Base-by-base conservation (phyloP, 352 stramenopile genomes). In the Phytophthora multivora region DNA sequence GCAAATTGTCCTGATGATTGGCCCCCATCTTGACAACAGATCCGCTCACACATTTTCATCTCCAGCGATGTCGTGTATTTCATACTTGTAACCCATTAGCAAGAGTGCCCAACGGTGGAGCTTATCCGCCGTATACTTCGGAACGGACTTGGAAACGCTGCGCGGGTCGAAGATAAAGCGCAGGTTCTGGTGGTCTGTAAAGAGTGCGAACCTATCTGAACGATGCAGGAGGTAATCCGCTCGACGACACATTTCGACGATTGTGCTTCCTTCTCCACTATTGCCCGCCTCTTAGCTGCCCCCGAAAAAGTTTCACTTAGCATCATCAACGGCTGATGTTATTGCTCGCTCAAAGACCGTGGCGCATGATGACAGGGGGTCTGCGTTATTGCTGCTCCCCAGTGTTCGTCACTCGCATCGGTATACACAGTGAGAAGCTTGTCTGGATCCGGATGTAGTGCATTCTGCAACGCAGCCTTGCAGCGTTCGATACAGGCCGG, bases 41-140 rank as follows among this genome's bases (percentile, higher is more conserved):
- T 63, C 46, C 0, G 28, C 51, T 38, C 51, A 68, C 2, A 68
- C 28, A 7, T 68, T 68, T 0, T 35, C 28, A 0, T 51, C 42
- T 1, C 52, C 59, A 5, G 51, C 25, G 26, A 67, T 62, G 25
- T 68, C 51, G 6, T 65, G 25, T 16, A 75, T 68, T 0, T 59
- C 36, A 28, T 68, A 66, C 4, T 43, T 41, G 18, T 59, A 21
- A 0, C 21, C 7, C 26, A 51, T 51, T 1, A 51, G 11, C 5
- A 40, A 13, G 0, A 28, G 12, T 1, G 45, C 40, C 30, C 28
- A 53, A 1, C 30, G 28, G n/a, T 53, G 28, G 6, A 53, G 19
- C 23, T 53, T 53, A 12, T 41, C 46, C 3, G 46, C 28, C 0
- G 46, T 53, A 5, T 53, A 53, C 10, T 53, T 41, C 0, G 28